Percentiles rank a stretch among this genome's conserved stretches.
These are phyloP conservation scores for Curvularia eragrostidis DNA, from an alignment of 2,329 filamentous ascomycete species.

Conservation along the genomic window DNA sequence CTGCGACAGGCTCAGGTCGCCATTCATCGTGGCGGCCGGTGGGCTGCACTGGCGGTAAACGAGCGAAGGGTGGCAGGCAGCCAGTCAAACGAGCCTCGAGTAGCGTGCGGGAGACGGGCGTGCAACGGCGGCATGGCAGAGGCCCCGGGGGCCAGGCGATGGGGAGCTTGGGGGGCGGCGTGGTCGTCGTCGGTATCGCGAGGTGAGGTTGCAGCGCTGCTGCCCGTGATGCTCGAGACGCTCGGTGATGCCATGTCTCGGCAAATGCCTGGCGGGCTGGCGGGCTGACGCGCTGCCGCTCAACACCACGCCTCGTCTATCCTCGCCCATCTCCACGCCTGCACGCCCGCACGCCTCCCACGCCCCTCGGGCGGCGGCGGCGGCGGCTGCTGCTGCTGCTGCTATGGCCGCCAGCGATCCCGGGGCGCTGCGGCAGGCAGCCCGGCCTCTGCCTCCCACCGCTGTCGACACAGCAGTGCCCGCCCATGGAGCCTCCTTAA, in stretches of 20 bases:
- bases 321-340: not conserved
- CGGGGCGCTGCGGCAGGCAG: not conserved
- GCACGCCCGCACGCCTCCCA: not conserved
- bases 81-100: conserved; percentile 25
- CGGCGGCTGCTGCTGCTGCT: not conserved
- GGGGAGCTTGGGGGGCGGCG: conserved; percentile 5
- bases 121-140: conserved; percentile 36
- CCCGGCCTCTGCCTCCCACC: not conserved
- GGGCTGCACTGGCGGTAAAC: conserved; percentile 33
- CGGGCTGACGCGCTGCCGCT: not conserved
- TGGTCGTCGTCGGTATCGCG: conserved; percentile 11
- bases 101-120: conserved; percentile 21
- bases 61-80: conserved; percentile 30
- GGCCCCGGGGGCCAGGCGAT: conserved; percentile 41
- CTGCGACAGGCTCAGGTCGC: conserved; percentile 89
- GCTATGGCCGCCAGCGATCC: not conserved
- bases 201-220: conserved; percentile 27
- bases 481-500: conserved; percentile 2
- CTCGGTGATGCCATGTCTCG: conserved; percentile 32
- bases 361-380: too few relatives aligned
- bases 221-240: conserved; percentile 21
- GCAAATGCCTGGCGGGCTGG: conserved; percentile 13
- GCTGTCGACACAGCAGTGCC: not conserved
- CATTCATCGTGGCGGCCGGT: conserved; percentile 70
- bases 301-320: not conserved